Conservation (phyloP, 805 yeast genomes). For the Schwanniomyces occidentalis region DNA sequence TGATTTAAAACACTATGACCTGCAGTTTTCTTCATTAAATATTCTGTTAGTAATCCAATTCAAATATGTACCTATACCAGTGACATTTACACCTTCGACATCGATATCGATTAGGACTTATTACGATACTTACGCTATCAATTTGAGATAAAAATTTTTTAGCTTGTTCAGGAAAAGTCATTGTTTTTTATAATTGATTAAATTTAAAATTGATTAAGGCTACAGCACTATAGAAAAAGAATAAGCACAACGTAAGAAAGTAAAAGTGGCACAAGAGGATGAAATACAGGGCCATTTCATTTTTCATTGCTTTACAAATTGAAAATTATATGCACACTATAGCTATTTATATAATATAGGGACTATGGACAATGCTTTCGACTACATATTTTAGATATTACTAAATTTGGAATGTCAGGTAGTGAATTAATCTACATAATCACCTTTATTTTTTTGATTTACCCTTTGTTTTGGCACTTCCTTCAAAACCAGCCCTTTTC, state of each 20-base stretch:
- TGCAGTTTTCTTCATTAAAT: constrained; percentile 29
- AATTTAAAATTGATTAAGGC: too few relatives aligned
- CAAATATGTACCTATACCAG: neutral
- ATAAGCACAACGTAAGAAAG: too few relatives aligned
- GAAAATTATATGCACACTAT: too few relatives aligned
- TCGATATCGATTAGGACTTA: neutral
- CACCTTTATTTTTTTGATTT: constrained; percentile 27
- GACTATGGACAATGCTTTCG: too few relatives aligned
- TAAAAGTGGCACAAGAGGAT: too few relatives aligned
- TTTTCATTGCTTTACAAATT: too few relatives aligned
- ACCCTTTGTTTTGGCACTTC: constrained; percentile 49
- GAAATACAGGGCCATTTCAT: too few relatives aligned
- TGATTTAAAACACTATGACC: constrained; percentile 31
- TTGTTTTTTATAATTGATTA: constrained; percentile 12
- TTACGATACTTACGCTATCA: constrained; percentile 43
- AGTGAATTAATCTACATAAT: too few relatives aligned
- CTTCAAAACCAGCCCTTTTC: constrained; percentile 90
- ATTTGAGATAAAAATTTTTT: constrained; percentile 47
- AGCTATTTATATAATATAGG: too few relatives aligned
- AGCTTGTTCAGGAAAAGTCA: constrained; percentile 47
- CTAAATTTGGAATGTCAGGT: too few relatives aligned
- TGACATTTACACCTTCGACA: neutral
- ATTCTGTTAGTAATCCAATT: constrained; percentile 18
- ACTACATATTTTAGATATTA: too few relatives aligned
- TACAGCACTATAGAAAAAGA: too few relatives aligned